Evolutionary conservation across 2,329 filamentous ascomycete species (phyloP), one percentile per base, ranked within the genome.

Genomic region (Exophiala sp.): DNA sequence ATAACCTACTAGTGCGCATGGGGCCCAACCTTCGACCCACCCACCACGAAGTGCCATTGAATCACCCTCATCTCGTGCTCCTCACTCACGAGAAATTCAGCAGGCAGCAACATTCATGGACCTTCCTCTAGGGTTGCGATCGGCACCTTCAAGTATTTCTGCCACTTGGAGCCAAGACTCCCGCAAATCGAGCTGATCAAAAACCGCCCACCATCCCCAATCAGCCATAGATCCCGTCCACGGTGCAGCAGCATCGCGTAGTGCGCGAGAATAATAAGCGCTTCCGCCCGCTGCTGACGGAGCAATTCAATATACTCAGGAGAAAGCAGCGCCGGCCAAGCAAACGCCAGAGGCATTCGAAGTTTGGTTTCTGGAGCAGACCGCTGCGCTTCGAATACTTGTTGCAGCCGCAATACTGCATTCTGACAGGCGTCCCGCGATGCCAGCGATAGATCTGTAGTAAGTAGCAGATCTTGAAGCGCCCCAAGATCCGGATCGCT

Each of bases 261-360:
- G 43, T 66, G 58, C 14, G 64, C 65, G 33, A 66, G 58, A 21
- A 66, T 63, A 40, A 66, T 52, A 41, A 66, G 60, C 0, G 71
- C 67, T 47, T 72, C 55, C 1, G 69, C 66, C n/a, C 65, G 65
- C n/a, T 64, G 65, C 44, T 71, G 68, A 5, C 66, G 65, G 5
- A 72, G 47, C 21, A 67, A 54, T 24, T 71, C 67, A 41, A 72
- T 50, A 42, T 66, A 73, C 18, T 63, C 57, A 9, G 62, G 48
- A 2, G 65, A 63, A 33, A 71, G 43, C 36, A 61, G 65, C 38
- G 71, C 69, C 3, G 67, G 68, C 69, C 70, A 72, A 7, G 64
- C 62, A 14, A 67, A 65, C 5, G 53, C 46, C 24, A 50, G 14
- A 9, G 38, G 38, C 7, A 36, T 10, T 29, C 29, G 38, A 39